These are phyloP conservation scores for Amanita subjunquillea DNA, from an alignment of 768 basidiomycete genomes.

Conservation along the genomic window DNA sequence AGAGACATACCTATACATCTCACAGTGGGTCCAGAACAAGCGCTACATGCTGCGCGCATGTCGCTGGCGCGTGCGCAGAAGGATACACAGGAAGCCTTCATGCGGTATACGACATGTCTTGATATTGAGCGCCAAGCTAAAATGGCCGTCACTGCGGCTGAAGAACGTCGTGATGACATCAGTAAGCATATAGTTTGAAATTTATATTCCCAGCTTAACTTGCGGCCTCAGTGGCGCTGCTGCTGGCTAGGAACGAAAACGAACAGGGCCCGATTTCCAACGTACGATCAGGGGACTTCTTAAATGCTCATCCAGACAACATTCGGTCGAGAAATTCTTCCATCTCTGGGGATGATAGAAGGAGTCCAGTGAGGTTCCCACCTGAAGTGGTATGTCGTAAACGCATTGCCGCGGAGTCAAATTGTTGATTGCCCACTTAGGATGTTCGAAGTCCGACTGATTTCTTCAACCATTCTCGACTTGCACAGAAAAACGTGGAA, in stretches of 20 bases:
- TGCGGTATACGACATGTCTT: conserved; percentile 57
- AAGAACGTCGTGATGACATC: conserved; percentile 62
- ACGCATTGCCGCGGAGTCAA: conserved; percentile 4
- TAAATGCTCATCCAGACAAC: conserved; percentile 10
- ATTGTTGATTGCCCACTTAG: conserved; percentile 11
- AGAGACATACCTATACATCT: conserved; percentile 8
- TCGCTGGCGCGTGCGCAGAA: conserved; percentile 56
- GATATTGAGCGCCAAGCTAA: conserved; percentile 60
- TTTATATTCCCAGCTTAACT: conserved; percentile 9
- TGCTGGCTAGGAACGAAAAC: conserved; percentile 36
- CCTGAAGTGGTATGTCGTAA: conserved; percentile 23
- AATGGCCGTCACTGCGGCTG: conserved; percentile 50
- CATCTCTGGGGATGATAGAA: conserved; percentile 36
- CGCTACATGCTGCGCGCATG: conserved; percentile 49
- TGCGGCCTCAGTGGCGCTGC: conserved; percentile 28
- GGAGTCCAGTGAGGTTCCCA: conserved; percentile 35
- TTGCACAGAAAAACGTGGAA: conserved; percentile 31
- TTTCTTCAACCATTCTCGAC: conserved; percentile 30
- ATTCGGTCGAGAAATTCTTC: conserved; percentile 43
- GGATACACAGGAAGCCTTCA: conserved; percentile 63
- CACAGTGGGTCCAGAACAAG: conserved; percentile 35
- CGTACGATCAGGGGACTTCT: not conserved
- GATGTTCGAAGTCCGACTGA: conserved; percentile 29
- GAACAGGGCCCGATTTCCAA: conserved; percentile 9
- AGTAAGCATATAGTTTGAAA: conserved; percentile 22